phyloP scores from a whole-genome alignment of 23 red algal species.

The Gracilaria gracilis region DNA sequence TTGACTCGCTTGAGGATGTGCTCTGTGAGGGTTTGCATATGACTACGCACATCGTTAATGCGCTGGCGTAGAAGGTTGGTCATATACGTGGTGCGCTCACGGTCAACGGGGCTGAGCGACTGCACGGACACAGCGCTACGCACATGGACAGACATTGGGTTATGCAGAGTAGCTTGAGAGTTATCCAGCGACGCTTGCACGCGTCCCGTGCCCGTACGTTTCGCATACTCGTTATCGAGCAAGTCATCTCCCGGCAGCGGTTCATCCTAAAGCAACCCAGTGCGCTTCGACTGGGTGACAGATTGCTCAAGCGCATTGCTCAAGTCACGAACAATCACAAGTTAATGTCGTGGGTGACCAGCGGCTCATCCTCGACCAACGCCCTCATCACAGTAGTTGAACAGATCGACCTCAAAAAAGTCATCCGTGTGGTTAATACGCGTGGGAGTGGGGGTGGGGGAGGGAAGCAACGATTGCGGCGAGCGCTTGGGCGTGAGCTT shows the following conservation, averaged over 20 bases:
- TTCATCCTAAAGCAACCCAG: too few species aligned
- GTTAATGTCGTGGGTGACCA: too few species aligned
- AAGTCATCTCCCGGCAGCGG: constrained; percentile 21
- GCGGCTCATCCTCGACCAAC: too few species aligned
- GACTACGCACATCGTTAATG: constrained; percentile 31
- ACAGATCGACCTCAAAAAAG: too few species aligned
- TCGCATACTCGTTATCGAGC: constrained; percentile 10
- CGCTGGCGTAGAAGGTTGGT: constrained; percentile 8
- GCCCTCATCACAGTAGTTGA: too few species aligned
- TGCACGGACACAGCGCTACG: background rate
- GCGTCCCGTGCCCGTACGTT: constrained; percentile 47
- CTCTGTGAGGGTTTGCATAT: background rate
- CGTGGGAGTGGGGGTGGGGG: too few species aligned
- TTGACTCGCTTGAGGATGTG: constrained; percentile 6
- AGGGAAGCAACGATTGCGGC: too few species aligned
- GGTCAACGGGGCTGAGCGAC: background rate
- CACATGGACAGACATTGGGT: background rate
- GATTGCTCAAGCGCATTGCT: background rate
- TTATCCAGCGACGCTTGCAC: constrained; percentile 35
- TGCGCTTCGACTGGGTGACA: background rate
- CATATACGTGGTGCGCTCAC: constrained; percentile 11
- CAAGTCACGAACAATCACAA: too few species aligned
- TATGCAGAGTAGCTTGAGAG: background rate
- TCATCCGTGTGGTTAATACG: too few species aligned
- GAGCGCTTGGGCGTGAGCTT: constrained; percentile 1